Base-by-base conservation (phyloP, 2,329 filamentous ascomycete species). In the Sclerotiophoma versabilis region DNA sequence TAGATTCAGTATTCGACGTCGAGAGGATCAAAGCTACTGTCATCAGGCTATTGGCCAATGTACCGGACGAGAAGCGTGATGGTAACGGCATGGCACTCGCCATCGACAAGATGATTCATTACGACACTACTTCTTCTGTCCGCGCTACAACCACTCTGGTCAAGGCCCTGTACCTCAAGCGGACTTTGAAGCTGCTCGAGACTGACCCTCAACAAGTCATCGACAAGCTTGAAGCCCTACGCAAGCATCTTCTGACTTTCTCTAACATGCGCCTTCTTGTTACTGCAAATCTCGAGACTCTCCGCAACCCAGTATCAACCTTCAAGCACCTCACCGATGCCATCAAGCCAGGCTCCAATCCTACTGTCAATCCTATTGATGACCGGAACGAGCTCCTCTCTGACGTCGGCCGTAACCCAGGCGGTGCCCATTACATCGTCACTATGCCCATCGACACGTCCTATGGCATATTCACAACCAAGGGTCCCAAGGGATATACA, bases 381-480 rank as follows among this genome's bases (percentile, higher is more conserved):
- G 84, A 87, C 60, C 85, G 87, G 8, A 81, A 84, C 45, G 83
- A 85, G 32, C 82, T 92, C n/a, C 85, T 96, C 49, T 96, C 86
- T 59, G 80, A 85, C 0, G 86, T 91, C 49, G 95, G 92, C 14
- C 83, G 83, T 47, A 85, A 84, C 6, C 90, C 93, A 0, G 95
- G 95, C 12, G 84, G 85, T 5, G 82, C 90, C 29, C 86, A 88
- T 26, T 89, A 91, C 62, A 84, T 99, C 48, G 85, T 98, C 19
- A 92, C 95, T 14, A 95, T 99, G 87, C 86, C 91, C 0, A 89
- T 97, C 45, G 95, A 99, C 77, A 96, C 91, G 36, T 97, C 93
- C 1, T 98, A 92, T 77, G 89, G 88, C 20, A 85, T 93, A 55
- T 87, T 91, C 65, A 89, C 89, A 10, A 83, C 88, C 2, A 84